Conservation (phyloP, 441 rosid species). For the Brassica hybrid region DNA sequence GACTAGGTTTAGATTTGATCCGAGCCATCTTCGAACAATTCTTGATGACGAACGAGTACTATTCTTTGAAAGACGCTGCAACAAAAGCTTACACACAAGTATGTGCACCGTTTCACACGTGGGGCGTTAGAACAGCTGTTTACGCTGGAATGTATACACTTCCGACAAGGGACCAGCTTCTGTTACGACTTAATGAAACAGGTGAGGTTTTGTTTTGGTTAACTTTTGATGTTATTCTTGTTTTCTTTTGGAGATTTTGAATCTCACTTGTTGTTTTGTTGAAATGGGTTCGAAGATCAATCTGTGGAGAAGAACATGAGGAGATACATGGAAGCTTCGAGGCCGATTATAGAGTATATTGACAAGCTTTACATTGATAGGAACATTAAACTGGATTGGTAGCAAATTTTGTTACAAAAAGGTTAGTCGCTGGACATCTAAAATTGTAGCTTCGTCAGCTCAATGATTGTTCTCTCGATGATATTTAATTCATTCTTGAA, state of each 20-base stretch:
- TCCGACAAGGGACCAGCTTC: constrained; percentile 82
- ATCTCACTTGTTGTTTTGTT: not conserved
- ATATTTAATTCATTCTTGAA: not conserved
- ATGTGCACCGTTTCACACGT: constrained; percentile 86
- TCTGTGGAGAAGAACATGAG: constrained; percentile 85
- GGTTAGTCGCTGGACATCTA: not conserved
- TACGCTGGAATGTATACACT: constrained; percentile 95
- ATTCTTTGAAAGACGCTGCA: constrained; percentile 85
- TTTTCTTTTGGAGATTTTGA: not conserved
- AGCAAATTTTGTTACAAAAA: constrained; percentile 31
- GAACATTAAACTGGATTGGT: constrained; percentile 87
- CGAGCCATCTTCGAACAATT: constrained; percentile 86
- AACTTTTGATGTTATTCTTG: not conserved
- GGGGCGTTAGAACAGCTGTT: constrained; percentile 91
- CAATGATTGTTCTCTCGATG: constrained; percentile 1
- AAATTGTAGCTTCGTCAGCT: not conserved
- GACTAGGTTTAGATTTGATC: constrained; percentile 94
- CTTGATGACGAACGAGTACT: constrained; percentile 53
- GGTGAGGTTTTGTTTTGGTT: not conserved
- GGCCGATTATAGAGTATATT: constrained; percentile 71
- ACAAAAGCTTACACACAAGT: constrained; percentile 89
- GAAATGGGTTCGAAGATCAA: constrained; percentile 39
- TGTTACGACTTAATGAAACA: constrained; percentile 79
- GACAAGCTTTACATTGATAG: constrained; percentile 79
- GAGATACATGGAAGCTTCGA: constrained; percentile 68